Base-by-base conservation (phyloP, 116 monocot genomes). In the Iris pallida region DNA sequence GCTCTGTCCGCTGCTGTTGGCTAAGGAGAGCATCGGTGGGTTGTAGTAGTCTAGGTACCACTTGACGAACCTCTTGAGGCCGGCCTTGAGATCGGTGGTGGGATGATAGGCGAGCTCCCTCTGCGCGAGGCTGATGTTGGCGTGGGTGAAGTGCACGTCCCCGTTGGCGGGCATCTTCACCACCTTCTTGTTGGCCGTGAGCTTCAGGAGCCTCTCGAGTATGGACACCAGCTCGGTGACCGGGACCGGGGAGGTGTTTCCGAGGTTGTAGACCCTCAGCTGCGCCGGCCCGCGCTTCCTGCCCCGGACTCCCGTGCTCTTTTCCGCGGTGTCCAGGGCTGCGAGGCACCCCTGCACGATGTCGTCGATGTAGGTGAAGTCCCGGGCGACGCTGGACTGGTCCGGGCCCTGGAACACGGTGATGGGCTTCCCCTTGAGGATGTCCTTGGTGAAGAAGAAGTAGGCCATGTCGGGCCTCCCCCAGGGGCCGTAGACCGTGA, bases 381-480 rank as follows among this genome's bases (percentile, higher is more conserved):
- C 75, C 0, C 75, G 61, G 14, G 68, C 68, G 16, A 75, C 59
- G 11, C 59, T 66, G 53, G 53, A 53, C 9, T 45, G 64, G 48
- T 73, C 64, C 5, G 60, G 43, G 0, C 81, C 81, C 47, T 72
- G 68, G 64, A 68, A 81, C 7, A 81, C 73, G 8, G 72, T 59
- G 47, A 82, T 82, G 17, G 73, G 69, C 16, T 71, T 70, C 16
- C 82, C 82, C 1, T 51, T 76, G 10, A 88, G 69, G 55, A 88
- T 88, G 66, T 78, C 75, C 45, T 76, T 58, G 46, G 88, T 84
- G 78, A 90, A 90, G 71, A 79, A 85, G 83, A 90, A 90, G 72
- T 90, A 90, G 62, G 90, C 90, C 90, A 90, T 90, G 73, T 90
- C 90, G 0, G 90, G 90, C 45, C 90, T 77, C 4, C 90, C 90